Evolutionary conservation across 2,329 filamentous ascomycete genomes (phyloP).

Genomic region (Xylariales sp.): DNA sequence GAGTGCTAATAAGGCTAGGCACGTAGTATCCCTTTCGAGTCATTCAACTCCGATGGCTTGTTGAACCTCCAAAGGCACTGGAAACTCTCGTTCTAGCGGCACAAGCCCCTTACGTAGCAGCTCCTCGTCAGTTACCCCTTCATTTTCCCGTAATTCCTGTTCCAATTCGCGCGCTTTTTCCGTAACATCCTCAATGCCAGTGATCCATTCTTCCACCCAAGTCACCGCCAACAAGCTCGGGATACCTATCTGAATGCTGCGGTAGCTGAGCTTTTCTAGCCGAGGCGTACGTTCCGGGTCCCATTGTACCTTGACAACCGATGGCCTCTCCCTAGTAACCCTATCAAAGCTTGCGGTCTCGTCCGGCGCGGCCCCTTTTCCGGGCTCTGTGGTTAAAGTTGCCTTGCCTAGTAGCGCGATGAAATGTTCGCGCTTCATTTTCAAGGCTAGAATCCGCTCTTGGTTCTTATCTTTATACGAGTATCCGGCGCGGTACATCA

Average conservation of each 20-base stretch:
- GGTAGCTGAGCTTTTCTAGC: slow-evolving; percentile 59
- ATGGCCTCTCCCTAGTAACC: slow-evolving; percentile 38
- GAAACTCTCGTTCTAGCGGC: slow-evolving; percentile 58
- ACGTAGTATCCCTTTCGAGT: background rate
- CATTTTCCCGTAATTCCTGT: slow-evolving; percentile 55
- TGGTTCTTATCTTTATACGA: slow-evolving; percentile 67
- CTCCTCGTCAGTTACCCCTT: slow-evolving; percentile 50
- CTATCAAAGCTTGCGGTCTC: background rate
- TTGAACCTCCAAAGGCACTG: slow-evolving; percentile 48
- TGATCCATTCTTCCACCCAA: slow-evolving; percentile 65
- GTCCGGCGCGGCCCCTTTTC: slow-evolving; percentile 37
- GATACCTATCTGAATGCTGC: slow-evolving; percentile 73
- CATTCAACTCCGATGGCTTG: background rate
- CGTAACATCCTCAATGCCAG: slow-evolving; percentile 69
- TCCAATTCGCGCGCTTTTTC: slow-evolving; percentile 62
- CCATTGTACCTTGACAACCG: slow-evolving; percentile 67
- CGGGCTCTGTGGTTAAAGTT: slow-evolving; percentile 47
- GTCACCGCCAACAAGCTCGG: slow-evolving; percentile 54
- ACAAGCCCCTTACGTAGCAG: slow-evolving; percentile 55
- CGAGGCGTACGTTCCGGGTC: slow-evolving; percentile 67
- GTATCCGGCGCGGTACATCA: slow-evolving; percentile 72
- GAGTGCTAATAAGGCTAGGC: background rate
- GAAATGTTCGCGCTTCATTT: slow-evolving; percentile 64
- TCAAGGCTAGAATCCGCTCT: slow-evolving; percentile 67
- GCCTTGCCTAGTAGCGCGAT: slow-evolving; percentile 57